A percentile compares a stretch with the other conserved stretches of the same genome.
phyloP scores from a whole-genome alignment of 352 stramenopile species.

The Globisporangium cystogenes region DNA sequence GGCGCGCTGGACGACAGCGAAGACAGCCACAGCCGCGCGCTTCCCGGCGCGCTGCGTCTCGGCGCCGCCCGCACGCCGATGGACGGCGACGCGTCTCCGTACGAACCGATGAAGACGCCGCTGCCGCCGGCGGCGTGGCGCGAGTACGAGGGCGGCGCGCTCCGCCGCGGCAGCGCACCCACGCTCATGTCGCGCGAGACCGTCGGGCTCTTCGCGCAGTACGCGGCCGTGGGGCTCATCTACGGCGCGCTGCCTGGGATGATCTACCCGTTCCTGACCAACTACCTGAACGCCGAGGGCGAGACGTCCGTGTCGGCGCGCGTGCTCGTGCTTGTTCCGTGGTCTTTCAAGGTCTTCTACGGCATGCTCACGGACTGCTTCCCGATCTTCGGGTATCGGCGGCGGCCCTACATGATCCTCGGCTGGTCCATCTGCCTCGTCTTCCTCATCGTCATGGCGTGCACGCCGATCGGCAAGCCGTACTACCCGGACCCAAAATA shows the following conservation, averaged over 20 bases:
- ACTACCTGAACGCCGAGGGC: constrained; percentile 42
- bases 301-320: constrained; percentile 19
- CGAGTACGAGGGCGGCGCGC: constrained; percentile 29
- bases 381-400: constrained; percentile 49
- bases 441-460: constrained; percentile 40
- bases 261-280: constrained; percentile 46
- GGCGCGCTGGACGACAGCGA: background rate
- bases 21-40: background rate
- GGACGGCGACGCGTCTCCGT: constrained; percentile 1
- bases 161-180: constrained; percentile 30
- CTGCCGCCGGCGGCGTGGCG: background rate
- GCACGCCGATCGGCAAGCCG: constrained; percentile 28
- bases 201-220: constrained; percentile 43
- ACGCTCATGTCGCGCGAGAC: constrained; percentile 23
- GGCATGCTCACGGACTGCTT: constrained; percentile 54
- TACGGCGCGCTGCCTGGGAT: constrained; percentile 35
- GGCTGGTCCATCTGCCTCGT: constrained; percentile 42
- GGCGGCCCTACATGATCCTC: constrained; percentile 58
- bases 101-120: constrained; percentile 13
- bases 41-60: background rate
- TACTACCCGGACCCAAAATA: constrained; percentile 33
- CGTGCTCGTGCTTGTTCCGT: constrained; percentile 32
- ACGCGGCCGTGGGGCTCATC: constrained; percentile 40
- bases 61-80: background rate
- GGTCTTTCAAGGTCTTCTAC: constrained; percentile 66